Conservation (phyloP, 805 yeast genomes). For the Torulaspora gathmanii region DNA sequence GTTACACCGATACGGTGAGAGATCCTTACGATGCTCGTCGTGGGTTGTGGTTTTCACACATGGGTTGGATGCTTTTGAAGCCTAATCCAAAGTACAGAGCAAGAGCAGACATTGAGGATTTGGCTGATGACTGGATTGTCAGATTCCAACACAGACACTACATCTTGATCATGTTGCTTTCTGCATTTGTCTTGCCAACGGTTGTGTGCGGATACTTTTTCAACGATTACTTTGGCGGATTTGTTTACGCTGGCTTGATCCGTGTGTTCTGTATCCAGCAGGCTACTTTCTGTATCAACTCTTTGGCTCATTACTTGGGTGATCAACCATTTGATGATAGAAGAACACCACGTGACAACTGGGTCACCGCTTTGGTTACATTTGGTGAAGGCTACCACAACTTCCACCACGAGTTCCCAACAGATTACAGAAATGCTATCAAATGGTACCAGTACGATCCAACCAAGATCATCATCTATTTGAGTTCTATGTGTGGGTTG, state of each 20-base stretch:
- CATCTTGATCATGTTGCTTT: conserved; percentile 52
- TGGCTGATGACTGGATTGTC: conserved; percentile 73
- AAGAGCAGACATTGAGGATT: conserved; percentile 75
- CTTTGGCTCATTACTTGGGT: conserved; percentile 84
- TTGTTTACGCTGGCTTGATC: conserved; percentile 68
- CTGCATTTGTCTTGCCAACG: conserved; percentile 61
- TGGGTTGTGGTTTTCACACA: conserved; percentile 79
- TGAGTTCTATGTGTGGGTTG: conserved; percentile 58
- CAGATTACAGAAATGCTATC: conserved; percentile 82
- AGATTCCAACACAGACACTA: conserved; percentile 79
- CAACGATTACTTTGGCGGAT: conserved; percentile 66
- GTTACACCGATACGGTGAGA: conserved; percentile 77
- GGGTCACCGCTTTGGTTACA: conserved; percentile 73
- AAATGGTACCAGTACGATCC: conserved; percentile 89
- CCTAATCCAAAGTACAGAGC: conserved; percentile 81
- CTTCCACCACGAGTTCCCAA: conserved; percentile 87
- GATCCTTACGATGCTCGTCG: conserved; percentile 84
- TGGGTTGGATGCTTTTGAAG: conserved; percentile 80
- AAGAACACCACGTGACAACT: conserved; percentile 82
- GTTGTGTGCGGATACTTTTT: conserved; percentile 51
- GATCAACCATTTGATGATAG: conserved; percentile 81
- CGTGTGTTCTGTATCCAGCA: conserved; percentile 71
- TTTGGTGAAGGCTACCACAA: conserved; percentile 89
- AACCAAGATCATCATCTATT: conserved; percentile 60
- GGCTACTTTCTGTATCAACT: conserved; percentile 82